Evolutionary conservation across 1,284 basidiomycete species (phyloP).

Genomic region (Ustilago curta): DNA sequence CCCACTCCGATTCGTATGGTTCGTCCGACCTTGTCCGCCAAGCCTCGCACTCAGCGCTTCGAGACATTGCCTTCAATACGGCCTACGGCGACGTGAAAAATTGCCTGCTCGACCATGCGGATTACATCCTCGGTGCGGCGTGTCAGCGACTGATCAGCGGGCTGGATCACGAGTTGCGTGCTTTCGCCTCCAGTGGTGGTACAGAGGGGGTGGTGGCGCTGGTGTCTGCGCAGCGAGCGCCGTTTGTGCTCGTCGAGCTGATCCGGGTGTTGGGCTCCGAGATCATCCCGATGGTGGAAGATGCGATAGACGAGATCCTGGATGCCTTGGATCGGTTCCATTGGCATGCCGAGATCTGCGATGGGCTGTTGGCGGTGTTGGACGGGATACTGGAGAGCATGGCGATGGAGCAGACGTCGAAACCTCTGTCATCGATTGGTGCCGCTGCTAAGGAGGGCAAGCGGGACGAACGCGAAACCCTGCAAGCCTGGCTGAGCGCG

Average conservation of each 20-base stretch:
- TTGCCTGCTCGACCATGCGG: constrained; percentile 62
- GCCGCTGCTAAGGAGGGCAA: neutral
- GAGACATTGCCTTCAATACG: constrained; percentile 49
- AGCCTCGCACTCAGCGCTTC: constrained; percentile 34
- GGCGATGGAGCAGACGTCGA: constrained; percentile 31
- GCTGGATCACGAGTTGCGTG: constrained; percentile 43
- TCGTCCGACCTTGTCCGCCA: constrained; percentile 26
- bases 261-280: constrained; percentile 63
- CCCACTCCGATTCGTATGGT: constrained; percentile 4
- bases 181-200: neutral
- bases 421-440: neutral
- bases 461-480: constrained; percentile 15
- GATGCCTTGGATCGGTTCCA: constrained; percentile 67
- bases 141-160: constrained; percentile 58
- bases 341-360: constrained; percentile 51
- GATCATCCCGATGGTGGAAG: constrained; percentile 63
- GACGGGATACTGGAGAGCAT: constrained; percentile 57
- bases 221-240: constrained; percentile 59
- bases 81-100: constrained; percentile 58
- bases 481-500: constrained; percentile 17
- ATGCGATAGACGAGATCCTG: constrained; percentile 67
- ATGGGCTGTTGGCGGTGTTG: constrained; percentile 60
- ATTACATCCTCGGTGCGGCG: constrained; percentile 64
- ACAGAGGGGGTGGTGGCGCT: constrained; percentile 34
- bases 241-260: constrained; percentile 66